Percentiles rank a stretch among this genome's conserved stretches.
Conservation (phyloP, 2,329 filamentous ascomycete genomes). For the Penicillium sp. region DNA sequence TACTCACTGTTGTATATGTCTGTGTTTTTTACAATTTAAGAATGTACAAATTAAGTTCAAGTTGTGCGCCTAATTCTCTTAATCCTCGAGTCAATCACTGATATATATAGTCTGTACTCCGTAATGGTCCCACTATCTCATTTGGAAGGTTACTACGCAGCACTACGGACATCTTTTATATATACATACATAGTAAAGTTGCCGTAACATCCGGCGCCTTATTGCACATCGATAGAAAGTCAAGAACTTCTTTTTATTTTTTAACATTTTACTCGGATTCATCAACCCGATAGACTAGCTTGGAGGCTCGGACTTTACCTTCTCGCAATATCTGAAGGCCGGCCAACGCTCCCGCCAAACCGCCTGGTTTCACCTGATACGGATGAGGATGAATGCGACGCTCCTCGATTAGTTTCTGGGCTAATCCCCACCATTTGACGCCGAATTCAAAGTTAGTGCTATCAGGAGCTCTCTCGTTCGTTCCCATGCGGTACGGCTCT, state of each 20-base stretch:
- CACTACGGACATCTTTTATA: too few relatives aligned
- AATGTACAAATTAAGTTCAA: too few relatives aligned
- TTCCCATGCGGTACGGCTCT: conserved; percentile 15
- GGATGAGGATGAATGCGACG: conserved; percentile 15
- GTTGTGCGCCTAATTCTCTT: too few relatives aligned
- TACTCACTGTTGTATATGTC: too few relatives aligned
- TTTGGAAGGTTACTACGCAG: too few relatives aligned
- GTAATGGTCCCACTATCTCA: too few relatives aligned
- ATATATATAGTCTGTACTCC: too few relatives aligned
- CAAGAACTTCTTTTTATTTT: neutral
- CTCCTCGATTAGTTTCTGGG: conserved; percentile 11
- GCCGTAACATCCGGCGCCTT: neutral
- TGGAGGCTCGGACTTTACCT: conserved; percentile 16
- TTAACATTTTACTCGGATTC: neutral
- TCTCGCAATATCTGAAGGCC: conserved; percentile 18
- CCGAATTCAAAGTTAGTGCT: conserved; percentile 12
- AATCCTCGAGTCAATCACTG: too few relatives aligned
- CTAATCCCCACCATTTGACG: conserved; percentile 9
- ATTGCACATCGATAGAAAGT: neutral
- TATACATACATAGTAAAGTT: too few relatives aligned
- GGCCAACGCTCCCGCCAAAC: conserved; percentile 12
- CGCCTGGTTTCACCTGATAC: conserved; percentile 11
- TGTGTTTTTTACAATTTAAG: too few relatives aligned
- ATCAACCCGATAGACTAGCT: conserved; percentile 18
- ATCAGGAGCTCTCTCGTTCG: conserved; percentile 3